Percentiles rank a stretch among this genome's conserved stretches.
phyloP scores from a whole-genome alignment of 352 stramenopile genomes.

The Elongisporangium undulatum region DNA sequence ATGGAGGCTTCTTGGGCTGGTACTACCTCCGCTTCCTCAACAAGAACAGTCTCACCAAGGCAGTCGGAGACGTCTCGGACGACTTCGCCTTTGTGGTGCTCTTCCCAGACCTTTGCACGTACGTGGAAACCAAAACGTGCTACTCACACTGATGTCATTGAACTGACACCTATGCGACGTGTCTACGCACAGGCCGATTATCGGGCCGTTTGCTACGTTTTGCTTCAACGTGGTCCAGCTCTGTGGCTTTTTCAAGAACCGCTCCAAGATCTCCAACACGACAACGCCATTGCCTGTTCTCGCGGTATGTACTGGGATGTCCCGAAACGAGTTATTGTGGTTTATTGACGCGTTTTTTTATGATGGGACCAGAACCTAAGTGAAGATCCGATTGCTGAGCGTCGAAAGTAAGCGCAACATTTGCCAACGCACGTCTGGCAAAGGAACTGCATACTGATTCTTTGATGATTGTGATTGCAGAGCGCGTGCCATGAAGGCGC shows the following conservation, averaged over 20 bases:
- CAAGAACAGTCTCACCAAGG: constrained; percentile 43
- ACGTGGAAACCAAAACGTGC: constrained; percentile 11
- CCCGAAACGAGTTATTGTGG: not conserved
- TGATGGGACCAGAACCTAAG: not conserved
- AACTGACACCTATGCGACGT: constrained; percentile 3
- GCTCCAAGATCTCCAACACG: constrained; percentile 35
- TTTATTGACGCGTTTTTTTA: not conserved
- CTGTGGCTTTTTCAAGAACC: constrained; percentile 83
- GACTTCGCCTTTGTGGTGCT: constrained; percentile 72
- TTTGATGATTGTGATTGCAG: constrained; percentile 16
- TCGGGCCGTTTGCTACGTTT: constrained; percentile 68
- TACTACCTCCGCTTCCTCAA: constrained; percentile 84
- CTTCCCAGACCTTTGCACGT: constrained; percentile 68
- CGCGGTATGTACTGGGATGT: constrained; percentile 19
- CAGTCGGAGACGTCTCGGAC: constrained; percentile 67
- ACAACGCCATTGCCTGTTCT: constrained; percentile 59
- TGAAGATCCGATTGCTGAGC: constrained; percentile 75
- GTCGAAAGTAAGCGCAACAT: constrained; percentile 65
- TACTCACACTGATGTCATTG: constrained; percentile 4
- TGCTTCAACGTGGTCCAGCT: constrained; percentile 83
- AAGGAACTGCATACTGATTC: not conserved
- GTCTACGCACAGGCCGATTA: constrained; percentile 31
- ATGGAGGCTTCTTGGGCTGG: constrained; percentile 80
- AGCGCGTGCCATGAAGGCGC: constrained; percentile 80
- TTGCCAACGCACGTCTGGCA: not conserved